phyloP scores from a whole-genome alignment of 106 monocot species.

The Platanthera zijinensis region DNA sequence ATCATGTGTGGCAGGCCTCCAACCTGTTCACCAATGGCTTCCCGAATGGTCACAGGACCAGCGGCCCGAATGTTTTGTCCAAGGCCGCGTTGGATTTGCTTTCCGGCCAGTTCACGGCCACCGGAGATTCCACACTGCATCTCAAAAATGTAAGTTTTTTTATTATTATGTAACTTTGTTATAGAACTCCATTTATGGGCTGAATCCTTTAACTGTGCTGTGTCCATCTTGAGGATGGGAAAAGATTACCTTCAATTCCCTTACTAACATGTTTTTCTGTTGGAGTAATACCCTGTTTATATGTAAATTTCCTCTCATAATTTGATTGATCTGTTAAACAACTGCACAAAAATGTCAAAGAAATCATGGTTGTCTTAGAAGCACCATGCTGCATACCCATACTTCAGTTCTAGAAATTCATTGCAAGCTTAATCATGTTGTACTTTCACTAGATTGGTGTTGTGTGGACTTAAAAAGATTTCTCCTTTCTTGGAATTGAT shows the following conservation, averaged over 20 bases:
- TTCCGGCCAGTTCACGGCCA: slow-evolving; percentile 12
- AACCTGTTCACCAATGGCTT: slow-evolving; percentile 4
- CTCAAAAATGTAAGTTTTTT: slow-evolving; percentile 49
- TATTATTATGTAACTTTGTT: background rate
- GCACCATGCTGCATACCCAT: too few relatives aligned
- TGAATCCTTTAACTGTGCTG: background rate
- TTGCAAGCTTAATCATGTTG: background rate
- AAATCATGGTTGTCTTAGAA: too few relatives aligned
- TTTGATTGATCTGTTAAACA: too few relatives aligned
- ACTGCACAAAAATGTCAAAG: too few relatives aligned
- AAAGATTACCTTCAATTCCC: background rate
- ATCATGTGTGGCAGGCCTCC: slow-evolving; percentile 43
- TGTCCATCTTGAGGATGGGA: background rate
- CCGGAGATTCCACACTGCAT: slow-evolving; percentile 25
- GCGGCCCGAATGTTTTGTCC: slow-evolving; percentile 3
- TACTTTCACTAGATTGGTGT: background rate
- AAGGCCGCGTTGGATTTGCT: slow-evolving; percentile 24
- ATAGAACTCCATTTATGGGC: background rate
- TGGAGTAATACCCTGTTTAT: too few relatives aligned
- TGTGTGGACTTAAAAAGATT: background rate
- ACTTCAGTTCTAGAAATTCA: too few relatives aligned
- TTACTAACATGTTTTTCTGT: background rate
- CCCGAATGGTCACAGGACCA: background rate
- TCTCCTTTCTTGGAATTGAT: background rate
- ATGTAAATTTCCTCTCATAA: too few relatives aligned